Conservation (phyloP, 2,329 filamentous ascomycete species). For the Macroventuria anomochaeta region DNA sequence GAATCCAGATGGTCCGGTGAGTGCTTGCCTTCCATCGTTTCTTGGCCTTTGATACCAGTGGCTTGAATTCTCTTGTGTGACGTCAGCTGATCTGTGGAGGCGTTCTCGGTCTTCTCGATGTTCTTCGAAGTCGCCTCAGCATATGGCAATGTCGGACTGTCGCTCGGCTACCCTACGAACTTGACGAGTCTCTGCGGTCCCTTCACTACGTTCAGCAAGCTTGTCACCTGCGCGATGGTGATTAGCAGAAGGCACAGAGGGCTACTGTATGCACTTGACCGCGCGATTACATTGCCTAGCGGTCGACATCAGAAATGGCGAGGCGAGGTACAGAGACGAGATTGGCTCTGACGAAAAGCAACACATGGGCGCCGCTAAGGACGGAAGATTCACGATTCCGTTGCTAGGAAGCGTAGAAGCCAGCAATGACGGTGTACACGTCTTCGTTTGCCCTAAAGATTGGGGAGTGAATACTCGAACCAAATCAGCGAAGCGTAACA, state of each 20-base stretch:
- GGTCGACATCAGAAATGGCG: neutral
- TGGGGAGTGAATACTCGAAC: too few relatives aligned
- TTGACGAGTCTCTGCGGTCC: slow-evolving; percentile 55
- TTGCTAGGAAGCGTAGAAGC: neutral
- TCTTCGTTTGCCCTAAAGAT: too few relatives aligned
- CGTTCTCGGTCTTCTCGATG: slow-evolving; percentile 51
- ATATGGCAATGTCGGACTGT: slow-evolving; percentile 52
- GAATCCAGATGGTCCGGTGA: slow-evolving; percentile 41
- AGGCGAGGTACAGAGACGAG: neutral
- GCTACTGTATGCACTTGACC: slow-evolving; percentile 61
- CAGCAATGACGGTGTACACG: too few relatives aligned
- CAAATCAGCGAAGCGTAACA: slow-evolving; percentile 10
- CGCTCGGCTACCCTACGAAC: slow-evolving; percentile 52
- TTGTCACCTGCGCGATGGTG: slow-evolving; percentile 63
- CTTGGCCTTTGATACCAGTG: too few relatives aligned
- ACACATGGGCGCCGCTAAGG: neutral
- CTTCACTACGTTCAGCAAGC: slow-evolving; percentile 58
- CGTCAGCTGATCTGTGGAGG: neutral
- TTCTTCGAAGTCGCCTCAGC: slow-evolving; percentile 52
- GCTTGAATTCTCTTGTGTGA: slow-evolving; percentile 23
- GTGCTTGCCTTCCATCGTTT: neutral
- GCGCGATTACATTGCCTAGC: slow-evolving; percentile 47
- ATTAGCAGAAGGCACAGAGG: slow-evolving; percentile 62
- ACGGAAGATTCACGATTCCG: neutral
- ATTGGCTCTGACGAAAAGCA: neutral